Percentiles rank a stretch among this genome's conserved stretches.
Conservation (phyloP, 257 asterid species). For the Catharanthus roseus region DNA sequence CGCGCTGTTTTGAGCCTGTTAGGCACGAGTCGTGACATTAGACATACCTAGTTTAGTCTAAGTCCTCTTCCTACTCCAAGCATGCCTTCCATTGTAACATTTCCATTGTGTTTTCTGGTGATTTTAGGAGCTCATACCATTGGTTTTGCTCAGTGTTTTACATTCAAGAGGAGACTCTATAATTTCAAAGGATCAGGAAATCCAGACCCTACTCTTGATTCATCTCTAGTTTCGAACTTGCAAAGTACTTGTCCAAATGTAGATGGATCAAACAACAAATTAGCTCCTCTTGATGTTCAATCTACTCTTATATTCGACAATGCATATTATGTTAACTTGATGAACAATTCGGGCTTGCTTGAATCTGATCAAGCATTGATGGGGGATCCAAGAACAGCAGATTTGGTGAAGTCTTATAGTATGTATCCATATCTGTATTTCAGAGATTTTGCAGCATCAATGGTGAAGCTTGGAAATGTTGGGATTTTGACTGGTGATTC, state of each 20-base stretch:
- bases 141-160: conserved; percentile 77
- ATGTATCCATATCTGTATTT: conserved; percentile 35
- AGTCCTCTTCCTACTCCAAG: too few relatives aligned
- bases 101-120: neutral
- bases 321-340: conserved; percentile 45
- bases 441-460: conserved; percentile 57
- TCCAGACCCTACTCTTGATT: conserved; percentile 58
- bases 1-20: too few relatives aligned
- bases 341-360: conserved; percentile 51
- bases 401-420: conserved; percentile 50
- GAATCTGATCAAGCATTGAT: conserved; percentile 74
- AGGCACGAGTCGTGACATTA: too few relatives aligned
- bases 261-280: conserved; percentile 40
- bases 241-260: conserved; percentile 45
- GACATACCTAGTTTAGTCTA: too few relatives aligned
- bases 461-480: conserved; percentile 55
- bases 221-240: conserved; percentile 34
- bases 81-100: too few relatives aligned
- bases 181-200: conserved; percentile 53
- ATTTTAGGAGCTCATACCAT: conserved; percentile 63
- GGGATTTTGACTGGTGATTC: conserved; percentile 50
- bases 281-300: conserved; percentile 47
- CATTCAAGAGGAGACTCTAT: conserved; percentile 70
- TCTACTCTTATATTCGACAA: conserved; percentile 41
- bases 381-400: conserved; percentile 42